Evolutionary conservation across 2,329 filamentous ascomycete species (phyloP), one percentile per base, ranked within the genome.

Genomic region (Neonectria faginata): DNA sequence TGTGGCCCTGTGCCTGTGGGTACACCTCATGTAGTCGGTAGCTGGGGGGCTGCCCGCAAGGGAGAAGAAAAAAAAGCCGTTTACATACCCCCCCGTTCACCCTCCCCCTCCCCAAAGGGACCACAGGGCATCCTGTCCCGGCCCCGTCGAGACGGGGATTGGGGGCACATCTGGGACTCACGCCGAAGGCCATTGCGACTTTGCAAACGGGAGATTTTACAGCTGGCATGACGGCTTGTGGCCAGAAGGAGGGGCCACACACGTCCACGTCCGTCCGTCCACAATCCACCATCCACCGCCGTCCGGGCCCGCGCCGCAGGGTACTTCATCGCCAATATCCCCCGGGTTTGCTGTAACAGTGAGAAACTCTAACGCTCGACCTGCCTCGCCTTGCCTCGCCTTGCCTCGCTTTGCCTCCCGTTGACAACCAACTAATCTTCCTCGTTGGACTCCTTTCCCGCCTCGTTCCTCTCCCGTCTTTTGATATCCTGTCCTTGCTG

Each of bases 301-400:
- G 51, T 50, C 60, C 62, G 58, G 66, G 57, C 39, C 66, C 60
- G 41, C 54, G 66, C 64, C 63, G 67, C 58, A 66, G 60, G 70
- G 71, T 73, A 73, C 71, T 68, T 73, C 67, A 72, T 72, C 71
- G 60, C 58, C 65, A 73, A 66, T 66, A 54, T 72, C 70, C 71
- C 71, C 70, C 69, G 60, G 52, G 55, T 61, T 55, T 67, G 65
- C 41, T 71, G 67, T 70, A 68, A 71, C 69, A 67, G 69, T 63
- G 42, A 69, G 64, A 65, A 72, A 68, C 67, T 64, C 57, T 69
- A 64, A 64, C 67, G 42, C 67, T 62, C 64, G 44, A 60, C 62
- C 58, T 62, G 56, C 64, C 58, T 70, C 66, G 62, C 57, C 58
- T 70, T 64, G 62, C 57, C 64, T n/a, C n/a, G n/a, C n/a, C n/a